Evolutionary conservation across 139 green algal genomes (phyloP).

Genomic region (Parachlorella kessleri): DNA sequence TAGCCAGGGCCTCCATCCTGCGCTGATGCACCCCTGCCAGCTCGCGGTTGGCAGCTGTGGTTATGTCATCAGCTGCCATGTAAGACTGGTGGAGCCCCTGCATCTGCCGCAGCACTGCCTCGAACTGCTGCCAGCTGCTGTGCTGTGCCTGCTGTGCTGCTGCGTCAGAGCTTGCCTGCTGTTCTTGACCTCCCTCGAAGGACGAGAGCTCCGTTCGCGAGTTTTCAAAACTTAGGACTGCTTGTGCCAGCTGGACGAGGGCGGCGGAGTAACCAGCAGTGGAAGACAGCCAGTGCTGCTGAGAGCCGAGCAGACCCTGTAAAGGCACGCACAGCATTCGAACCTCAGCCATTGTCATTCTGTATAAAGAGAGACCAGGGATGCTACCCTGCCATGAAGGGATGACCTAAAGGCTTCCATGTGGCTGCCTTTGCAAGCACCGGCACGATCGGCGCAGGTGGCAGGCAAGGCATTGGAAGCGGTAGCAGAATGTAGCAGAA

Average conservation of each 20-base stretch:
- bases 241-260: slow-evolving; percentile 5
- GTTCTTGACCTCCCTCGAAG: background rate
- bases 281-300: slow-evolving; percentile 15
- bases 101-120: slow-evolving; percentile 9
- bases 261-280: background rate
- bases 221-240: slow-evolving; percentile 18
- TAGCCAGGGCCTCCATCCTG: background rate
- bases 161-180: background rate
- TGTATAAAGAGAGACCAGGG: background rate
- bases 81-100: slow-evolving; percentile 5
- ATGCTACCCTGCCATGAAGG: background rate
- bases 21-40: slow-evolving; percentile 7
- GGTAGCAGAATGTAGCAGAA: no score
- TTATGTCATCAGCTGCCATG: background rate
- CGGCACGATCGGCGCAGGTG: no score
- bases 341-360: slow-evolving; percentile 1
- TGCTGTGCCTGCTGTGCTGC: slow-evolving; percentile 7
- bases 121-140: slow-evolving; percentile 16
- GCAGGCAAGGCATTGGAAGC: no score
- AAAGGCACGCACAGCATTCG: background rate
- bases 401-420: no score
- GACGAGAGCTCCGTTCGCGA: slow-evolving; percentile 3
- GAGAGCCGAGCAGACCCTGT: slow-evolving; percentile 7
- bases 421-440: no score
- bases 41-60: background rate